These are phyloP conservation scores for Ramaria sp. DNA, from an alignment of 768 basidiomycete genomes.

Conservation along the genomic window DNA sequence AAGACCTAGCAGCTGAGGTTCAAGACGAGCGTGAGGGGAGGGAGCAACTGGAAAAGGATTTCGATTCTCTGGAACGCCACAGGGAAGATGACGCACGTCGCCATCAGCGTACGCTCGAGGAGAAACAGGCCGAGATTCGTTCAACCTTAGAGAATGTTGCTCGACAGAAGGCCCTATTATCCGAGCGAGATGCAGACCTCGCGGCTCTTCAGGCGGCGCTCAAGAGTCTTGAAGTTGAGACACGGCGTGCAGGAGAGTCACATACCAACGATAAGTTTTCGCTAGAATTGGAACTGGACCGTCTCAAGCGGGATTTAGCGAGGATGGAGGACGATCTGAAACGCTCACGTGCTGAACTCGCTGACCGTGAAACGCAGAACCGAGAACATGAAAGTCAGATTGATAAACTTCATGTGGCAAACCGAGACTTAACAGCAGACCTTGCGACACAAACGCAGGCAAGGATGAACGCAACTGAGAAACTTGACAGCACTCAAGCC, in stretches of 20 bases:
- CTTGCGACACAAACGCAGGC: conserved; percentile 83
- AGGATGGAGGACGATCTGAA: conserved; percentile 69
- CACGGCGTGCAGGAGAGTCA: conserved; percentile 71
- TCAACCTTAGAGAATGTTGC: conserved; percentile 53
- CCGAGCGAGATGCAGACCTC: conserved; percentile 68
- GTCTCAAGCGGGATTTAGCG: conserved; percentile 74
- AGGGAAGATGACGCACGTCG: conserved; percentile 50
- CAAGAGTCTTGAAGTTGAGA: conserved; percentile 62
- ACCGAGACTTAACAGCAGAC: conserved; percentile 68
- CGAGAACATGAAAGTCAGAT: conserved; percentile 64
- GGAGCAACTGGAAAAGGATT: conserved; percentile 40
- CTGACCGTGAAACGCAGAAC: conserved; percentile 49
- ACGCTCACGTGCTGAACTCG: conserved; percentile 58
- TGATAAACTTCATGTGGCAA: conserved; percentile 69
- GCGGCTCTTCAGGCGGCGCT: conserved; percentile 60
- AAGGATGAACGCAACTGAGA: conserved; percentile 76
- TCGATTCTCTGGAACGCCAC: conserved; percentile 47
- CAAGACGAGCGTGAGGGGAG: conserved; percentile 47
- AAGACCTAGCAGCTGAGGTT: conserved; percentile 56
- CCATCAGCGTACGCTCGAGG: conserved; percentile 54
- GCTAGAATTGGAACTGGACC: conserved; percentile 81
- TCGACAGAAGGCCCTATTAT: conserved; percentile 49
- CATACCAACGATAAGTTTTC: conserved; percentile 77
- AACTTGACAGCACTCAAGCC: conserved; percentile 64
- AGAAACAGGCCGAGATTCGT: conserved; percentile 58